Conservation (phyloP, 352 stramenopile species). For the Phytophthora nicotianae region DNA sequence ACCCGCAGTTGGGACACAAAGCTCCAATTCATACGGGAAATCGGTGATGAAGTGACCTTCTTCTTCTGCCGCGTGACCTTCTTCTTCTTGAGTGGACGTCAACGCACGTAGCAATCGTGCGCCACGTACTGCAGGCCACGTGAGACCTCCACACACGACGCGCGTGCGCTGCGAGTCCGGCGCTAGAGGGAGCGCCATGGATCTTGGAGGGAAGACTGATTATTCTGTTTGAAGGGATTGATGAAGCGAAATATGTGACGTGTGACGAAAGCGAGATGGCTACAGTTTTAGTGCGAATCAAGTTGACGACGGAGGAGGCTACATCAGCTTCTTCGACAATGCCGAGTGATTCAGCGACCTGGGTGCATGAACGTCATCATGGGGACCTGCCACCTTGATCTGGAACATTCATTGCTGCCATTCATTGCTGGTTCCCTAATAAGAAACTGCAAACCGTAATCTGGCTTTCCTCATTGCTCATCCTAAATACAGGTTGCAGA, state of each 20-base stretch:
- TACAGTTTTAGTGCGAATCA: neutral
- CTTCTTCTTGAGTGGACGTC: slow-evolving; percentile 9
- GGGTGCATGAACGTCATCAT: no score
- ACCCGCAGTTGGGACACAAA: slow-evolving; percentile 56
- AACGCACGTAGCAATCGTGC: slow-evolving; percentile 37
- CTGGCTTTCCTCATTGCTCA: no score
- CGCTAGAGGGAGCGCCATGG: slow-evolving; percentile 10
- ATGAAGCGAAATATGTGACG: slow-evolving; percentile 15
- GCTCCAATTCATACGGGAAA: slow-evolving; percentile 56
- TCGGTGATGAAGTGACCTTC: slow-evolving; percentile 9
- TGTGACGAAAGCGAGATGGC: slow-evolving; percentile 2
- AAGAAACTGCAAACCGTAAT: no score
- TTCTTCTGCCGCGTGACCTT: slow-evolving; percentile 2
- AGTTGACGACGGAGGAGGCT: no score
- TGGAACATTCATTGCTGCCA: no score
- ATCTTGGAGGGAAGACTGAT: slow-evolving; percentile 6
- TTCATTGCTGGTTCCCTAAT: no score
- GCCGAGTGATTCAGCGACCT: no score
- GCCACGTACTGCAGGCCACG: slow-evolving; percentile 59
- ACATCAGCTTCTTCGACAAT: no score
- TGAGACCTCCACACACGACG: slow-evolving; percentile 36
- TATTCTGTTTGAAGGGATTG: neutral
- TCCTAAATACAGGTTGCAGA: no score
- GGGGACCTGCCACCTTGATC: no score
- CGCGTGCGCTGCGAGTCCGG: slow-evolving; percentile 12